These are phyloP conservation scores for Cladobotryum protrusum DNA, from an alignment of 2,329 filamentous ascomycete species.

Conservation along the genomic window DNA sequence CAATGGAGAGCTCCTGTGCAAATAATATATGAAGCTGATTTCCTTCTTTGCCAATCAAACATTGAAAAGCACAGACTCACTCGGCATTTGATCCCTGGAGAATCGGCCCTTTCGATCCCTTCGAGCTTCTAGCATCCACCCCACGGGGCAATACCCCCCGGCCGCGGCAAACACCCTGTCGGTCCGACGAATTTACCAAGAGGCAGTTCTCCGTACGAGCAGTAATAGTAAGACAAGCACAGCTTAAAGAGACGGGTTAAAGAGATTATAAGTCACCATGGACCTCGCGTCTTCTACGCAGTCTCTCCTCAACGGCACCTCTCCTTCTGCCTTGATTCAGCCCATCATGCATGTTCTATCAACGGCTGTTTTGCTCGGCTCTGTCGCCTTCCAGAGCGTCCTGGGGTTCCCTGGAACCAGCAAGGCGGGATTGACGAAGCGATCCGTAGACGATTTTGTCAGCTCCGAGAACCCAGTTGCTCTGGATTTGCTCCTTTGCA, in stretches of 20 bases:
- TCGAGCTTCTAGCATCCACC: not conserved
- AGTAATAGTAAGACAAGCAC: not conserved
- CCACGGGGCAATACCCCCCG: not conserved
- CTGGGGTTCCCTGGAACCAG: conserved; percentile 37
- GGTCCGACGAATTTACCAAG: not conserved
- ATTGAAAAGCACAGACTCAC: not conserved
- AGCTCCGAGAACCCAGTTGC: conserved; percentile 46
- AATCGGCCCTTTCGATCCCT: conserved; percentile 13
- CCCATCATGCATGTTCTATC: conserved; percentile 47
- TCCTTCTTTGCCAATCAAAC: not conserved
- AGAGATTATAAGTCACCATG: conserved; percentile 6
- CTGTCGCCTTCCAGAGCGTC: conserved; percentile 45
- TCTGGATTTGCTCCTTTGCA: conserved; percentile 47
- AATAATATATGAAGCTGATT: too few relatives aligned
- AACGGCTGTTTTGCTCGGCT: conserved; percentile 45
- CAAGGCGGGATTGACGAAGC: conserved; percentile 33
- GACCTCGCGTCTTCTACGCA: conserved; percentile 6
- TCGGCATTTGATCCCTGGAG: conserved; percentile 10
- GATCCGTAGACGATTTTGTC: conserved; percentile 48
- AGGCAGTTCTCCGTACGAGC: too few relatives aligned
- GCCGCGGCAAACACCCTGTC: not conserved
- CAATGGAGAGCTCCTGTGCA: too few relatives aligned
- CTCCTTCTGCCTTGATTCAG: conserved; percentile 19
- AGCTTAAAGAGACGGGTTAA: not conserved
- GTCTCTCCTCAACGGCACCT: conserved; percentile 24